A percentile compares a stretch with the other conserved stretches of the same genome.
These are phyloP conservation scores for Durio zibethinus DNA, from an alignment of 345 rosid genomes.

Conservation along the genomic window DNA sequence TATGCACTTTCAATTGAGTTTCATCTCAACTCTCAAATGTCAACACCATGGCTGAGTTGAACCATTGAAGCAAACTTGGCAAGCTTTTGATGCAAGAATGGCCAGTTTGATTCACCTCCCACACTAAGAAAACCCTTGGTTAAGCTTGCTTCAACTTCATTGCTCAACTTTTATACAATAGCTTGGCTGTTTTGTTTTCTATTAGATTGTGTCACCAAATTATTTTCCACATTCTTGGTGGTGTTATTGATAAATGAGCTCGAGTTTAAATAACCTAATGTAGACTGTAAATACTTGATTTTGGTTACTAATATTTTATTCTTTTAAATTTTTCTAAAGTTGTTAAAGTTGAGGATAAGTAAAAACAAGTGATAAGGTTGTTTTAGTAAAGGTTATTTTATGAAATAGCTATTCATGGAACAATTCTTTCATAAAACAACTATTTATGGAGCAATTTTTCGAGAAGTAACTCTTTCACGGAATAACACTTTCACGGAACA, in stretches of 20 bases:
- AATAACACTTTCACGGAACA: too few species aligned
- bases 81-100: conserved; percentile 42
- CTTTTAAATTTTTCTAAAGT: too few species aligned
- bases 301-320: too few species aligned
- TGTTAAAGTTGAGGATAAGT: too few species aligned
- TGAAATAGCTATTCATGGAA: too few species aligned
- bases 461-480: too few species aligned
- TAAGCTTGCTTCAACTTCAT: conserved; percentile 32
- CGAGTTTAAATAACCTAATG: not conserved
- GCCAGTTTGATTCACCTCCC: conserved; percentile 36
- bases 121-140: conserved; percentile 74
- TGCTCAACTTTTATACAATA: not conserved
- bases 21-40: not conserved
- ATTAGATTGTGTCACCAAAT: not conserved
- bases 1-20: not conserved
- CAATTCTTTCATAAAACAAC: too few species aligned
- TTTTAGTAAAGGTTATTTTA: too few species aligned
- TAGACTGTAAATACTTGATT: too few species aligned
- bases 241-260: not conserved
- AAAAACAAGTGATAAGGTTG: too few species aligned
- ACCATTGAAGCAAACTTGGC: conserved; percentile 33
- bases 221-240: not conserved
- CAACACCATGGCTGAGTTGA: conserved; percentile 23
- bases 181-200: not conserved
- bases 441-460: too few species aligned